Percentiles rank a stretch among this genome's conserved stretches.
Evolutionary conservation across 345 rosid genomes (phyloP).

Genomic region (Erysimum cheiranthoides): DNA sequence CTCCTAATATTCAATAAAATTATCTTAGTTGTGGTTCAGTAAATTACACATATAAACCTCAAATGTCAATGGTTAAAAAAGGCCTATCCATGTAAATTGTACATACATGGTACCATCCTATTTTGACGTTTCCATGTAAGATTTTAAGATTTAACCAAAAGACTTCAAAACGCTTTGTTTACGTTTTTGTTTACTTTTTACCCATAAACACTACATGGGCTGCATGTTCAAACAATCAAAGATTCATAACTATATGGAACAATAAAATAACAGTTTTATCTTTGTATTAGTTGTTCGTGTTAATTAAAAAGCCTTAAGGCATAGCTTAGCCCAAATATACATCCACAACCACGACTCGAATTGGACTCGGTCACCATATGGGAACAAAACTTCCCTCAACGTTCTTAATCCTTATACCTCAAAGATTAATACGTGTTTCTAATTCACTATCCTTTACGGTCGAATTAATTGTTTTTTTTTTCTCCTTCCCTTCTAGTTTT

Average conservation of each 20-base stretch:
- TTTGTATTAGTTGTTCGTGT: conserved; percentile 5
- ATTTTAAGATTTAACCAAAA: not conserved
- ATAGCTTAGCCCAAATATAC: conserved; percentile 15
- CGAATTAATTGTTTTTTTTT: not conserved
- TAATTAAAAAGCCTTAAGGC: not conserved
- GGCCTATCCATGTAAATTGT: not conserved
- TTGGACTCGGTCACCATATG: conserved; percentile 33
- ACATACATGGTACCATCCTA: not conserved
- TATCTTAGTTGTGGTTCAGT: not conserved
- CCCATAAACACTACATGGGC: not conserved
- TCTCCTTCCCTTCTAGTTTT: not conserved
- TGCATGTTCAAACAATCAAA: not conserved
- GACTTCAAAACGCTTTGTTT: not conserved
- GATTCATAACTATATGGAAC: not conserved
- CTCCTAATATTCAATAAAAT: no score
- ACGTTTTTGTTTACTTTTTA: not conserved
- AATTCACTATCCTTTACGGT: conserved; percentile 21
- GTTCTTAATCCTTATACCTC: conserved; percentile 26
- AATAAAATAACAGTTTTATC: not conserved
- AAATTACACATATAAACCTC: not conserved
- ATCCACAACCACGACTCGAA: conserved; percentile 9
- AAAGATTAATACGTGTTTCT: conserved; percentile 17
- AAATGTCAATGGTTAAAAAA: not conserved
- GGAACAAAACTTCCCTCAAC: conserved; percentile 10
- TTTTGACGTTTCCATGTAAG: not conserved